A percentile compares a stretch with the other conserved stretches of the same genome.
These are phyloP conservation scores for Metrosideros polymorpha DNA, from an alignment of 441 rosid genomes.

Conservation along the genomic window DNA sequence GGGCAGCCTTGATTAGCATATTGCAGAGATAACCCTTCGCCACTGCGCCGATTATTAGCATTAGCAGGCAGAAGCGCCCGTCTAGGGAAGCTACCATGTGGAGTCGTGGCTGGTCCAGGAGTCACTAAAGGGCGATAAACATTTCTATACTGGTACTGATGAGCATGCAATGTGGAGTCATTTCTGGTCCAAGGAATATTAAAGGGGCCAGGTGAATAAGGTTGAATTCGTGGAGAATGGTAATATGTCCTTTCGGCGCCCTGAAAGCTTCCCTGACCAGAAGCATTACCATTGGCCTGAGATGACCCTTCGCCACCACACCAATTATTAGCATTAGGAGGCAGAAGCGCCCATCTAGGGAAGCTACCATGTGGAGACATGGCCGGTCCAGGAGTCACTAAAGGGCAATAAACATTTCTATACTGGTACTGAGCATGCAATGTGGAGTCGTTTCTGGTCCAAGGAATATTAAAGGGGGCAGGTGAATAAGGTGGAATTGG, in stretches of 20 bases:
- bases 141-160: neutral
- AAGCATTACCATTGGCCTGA: too few species aligned
- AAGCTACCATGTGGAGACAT: neutral
- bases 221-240: neutral
- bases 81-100: neutral
- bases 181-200: neutral
- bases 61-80: constrained; percentile 11
- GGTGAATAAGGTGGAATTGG: constrained; percentile 1
- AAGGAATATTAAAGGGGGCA: neutral
- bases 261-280: too few species aligned
- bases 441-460: neutral
- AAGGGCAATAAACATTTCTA: neutral
- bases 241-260: too few species aligned
- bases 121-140: neutral
- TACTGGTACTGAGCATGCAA: neutral
- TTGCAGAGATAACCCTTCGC: constrained; percentile 13
- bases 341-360: neutral
- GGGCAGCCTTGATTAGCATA: constrained; percentile 11
- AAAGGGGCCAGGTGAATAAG: neutral
- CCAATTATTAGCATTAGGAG: too few species aligned
- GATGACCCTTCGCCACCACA: too few species aligned
- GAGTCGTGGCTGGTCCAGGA: neutral
- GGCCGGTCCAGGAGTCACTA: neutral
- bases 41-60: constrained; percentile 8
- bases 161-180: neutral